These are phyloP conservation scores for Rubroboletus satanas DNA, from an alignment of 768 basidiomycete species.

Conservation along the genomic window DNA sequence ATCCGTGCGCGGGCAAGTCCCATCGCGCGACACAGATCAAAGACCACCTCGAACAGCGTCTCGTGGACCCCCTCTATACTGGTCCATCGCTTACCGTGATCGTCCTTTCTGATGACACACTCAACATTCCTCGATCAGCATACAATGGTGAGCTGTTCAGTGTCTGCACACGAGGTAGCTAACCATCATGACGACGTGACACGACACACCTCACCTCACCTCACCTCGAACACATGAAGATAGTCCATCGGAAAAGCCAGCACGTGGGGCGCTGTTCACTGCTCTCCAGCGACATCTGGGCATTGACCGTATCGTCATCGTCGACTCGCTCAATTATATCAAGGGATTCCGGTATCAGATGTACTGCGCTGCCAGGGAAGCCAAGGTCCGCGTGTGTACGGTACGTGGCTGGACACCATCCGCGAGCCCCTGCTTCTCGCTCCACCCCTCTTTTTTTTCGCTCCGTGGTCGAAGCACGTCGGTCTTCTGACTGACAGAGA, in stretches of 20 bases:
- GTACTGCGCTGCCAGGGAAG: slow-evolving; percentile 92
- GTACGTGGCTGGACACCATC: slow-evolving; percentile 42
- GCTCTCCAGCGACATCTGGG: slow-evolving; percentile 74
- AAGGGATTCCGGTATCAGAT: slow-evolving; percentile 98
- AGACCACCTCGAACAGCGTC: slow-evolving; percentile 47
- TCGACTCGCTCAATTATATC: slow-evolving; percentile 95
- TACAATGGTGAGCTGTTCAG: slow-evolving; percentile 61
- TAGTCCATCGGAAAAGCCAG: slow-evolving; percentile 81
- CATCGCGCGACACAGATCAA: slow-evolving; percentile 64
- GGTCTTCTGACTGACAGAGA: slow-evolving; percentile 12
- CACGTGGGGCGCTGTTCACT: slow-evolving; percentile 78
- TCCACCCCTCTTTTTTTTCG: not conserved
- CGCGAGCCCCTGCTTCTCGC: not conserved
- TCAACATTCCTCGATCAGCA: slow-evolving; percentile 57
- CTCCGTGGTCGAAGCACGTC: not conserved
- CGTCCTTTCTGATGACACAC: slow-evolving; percentile 70
- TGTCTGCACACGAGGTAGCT: not conserved
- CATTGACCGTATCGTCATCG: slow-evolving; percentile 73
- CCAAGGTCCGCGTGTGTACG: slow-evolving; percentile 80
- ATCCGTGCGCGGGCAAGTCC: slow-evolving; percentile 85
- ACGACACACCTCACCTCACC: not conserved
- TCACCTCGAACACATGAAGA: slow-evolving; percentile 40
- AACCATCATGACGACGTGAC: not conserved
- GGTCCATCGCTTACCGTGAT: slow-evolving; percentile 45
- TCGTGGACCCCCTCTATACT: slow-evolving; percentile 47